A percentile compares a stretch with the other conserved stretches of the same genome.
Evolutionary conservation across 1,284 basidiomycete species (phyloP).

Genomic region (Trametes polyzona): DNA sequence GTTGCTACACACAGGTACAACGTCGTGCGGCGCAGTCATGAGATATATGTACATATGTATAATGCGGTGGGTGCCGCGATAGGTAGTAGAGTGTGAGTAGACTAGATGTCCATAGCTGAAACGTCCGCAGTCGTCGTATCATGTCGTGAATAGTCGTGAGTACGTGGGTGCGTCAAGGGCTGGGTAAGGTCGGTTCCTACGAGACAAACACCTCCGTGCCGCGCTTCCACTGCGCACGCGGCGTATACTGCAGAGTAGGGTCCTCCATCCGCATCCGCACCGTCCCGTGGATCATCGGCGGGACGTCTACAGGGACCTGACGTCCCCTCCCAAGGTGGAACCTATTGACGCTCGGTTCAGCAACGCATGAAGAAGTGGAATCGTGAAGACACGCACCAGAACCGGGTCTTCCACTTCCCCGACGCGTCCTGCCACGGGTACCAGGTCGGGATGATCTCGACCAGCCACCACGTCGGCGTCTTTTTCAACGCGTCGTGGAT

Average conservation of each 20-base stretch:
- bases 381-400: conserved; percentile 34
- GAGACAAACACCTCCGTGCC: conserved; percentile 54
- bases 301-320: conserved; percentile 38
- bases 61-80: no score
- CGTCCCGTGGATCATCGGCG: conserved; percentile 55
- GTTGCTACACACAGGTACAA: no score
- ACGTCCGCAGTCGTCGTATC: no score
- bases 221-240: conserved; percentile 49
- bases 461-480: conserved; percentile 43
- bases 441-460: conserved; percentile 45
- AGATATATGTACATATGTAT: no score
- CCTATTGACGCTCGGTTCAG: conserved; percentile 17
- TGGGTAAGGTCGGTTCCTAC: conserved; percentile 28
- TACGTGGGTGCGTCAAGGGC: not conserved
- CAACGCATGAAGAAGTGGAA: not conserved
- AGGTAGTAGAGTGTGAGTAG: no score
- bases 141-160: no score
- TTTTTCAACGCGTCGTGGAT: conserved; percentile 41
- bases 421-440: conserved; percentile 41
- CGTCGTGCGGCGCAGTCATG: no score
- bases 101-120: no score
- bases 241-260: conserved; percentile 49
- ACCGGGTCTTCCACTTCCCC: conserved; percentile 40
- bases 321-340: conserved; percentile 54
- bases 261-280: conserved; percentile 56